These are phyloP conservation scores for Tothia fuscella DNA, from an alignment of 2,329 filamentous ascomycete species.

Conservation along the genomic window DNA sequence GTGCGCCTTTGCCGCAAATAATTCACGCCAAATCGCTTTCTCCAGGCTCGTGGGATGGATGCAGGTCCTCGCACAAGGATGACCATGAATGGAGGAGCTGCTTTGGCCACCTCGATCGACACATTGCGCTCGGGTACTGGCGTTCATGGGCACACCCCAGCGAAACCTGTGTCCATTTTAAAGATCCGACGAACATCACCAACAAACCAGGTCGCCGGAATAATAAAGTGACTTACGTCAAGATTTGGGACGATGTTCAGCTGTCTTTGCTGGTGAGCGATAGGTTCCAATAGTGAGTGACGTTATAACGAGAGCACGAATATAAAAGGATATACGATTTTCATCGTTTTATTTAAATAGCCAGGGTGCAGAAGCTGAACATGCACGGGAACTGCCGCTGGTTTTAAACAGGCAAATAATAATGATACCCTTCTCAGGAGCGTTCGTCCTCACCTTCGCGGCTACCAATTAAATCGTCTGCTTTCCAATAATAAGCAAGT, in stretches of 20 bases:
- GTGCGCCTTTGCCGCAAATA: slow-evolving; percentile 1
- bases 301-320: neutral
- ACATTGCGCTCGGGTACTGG: neutral
- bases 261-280: too few species aligned
- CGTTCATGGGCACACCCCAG: neutral
- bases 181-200: slow-evolving; percentile 1
- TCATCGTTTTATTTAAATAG: too few species aligned
- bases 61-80: slow-evolving; percentile 2
- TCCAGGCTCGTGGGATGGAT: slow-evolving; percentile 1
- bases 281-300: neutral
- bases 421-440: slow-evolving; percentile 1
- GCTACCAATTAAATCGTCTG: neutral
- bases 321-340: neutral
- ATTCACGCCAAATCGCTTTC: neutral
- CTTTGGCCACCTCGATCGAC: slow-evolving; percentile 1
- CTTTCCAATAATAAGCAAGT: neutral
- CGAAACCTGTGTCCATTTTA: too few species aligned
- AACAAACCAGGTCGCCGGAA: neutral
- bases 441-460: neutral
- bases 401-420: neutral
- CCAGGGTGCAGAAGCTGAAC: neutral
- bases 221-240: too few species aligned
- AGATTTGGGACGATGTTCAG: neutral
- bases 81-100: too few species aligned
- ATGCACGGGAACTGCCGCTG: neutral